Evolutionary conservation across 2,329 filamentous ascomycete genomes (phyloP).

Genomic region (Penicillium sp.): DNA sequence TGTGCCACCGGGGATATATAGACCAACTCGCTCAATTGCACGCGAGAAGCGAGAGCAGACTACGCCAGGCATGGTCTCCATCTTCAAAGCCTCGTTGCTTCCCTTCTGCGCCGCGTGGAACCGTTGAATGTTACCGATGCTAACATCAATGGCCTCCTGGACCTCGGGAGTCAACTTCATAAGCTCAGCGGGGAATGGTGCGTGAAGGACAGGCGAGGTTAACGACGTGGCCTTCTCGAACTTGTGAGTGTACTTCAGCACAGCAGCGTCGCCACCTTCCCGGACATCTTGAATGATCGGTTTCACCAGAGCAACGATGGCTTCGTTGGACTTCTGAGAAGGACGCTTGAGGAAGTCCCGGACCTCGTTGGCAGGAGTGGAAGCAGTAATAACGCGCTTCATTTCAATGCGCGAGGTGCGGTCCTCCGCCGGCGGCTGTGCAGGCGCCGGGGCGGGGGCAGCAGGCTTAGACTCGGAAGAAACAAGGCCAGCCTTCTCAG

Average conservation of each 20-base stretch:
- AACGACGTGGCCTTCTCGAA: slow-evolving; percentile 94
- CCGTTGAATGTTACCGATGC: slow-evolving; percentile 87
- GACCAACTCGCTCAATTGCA: slow-evolving; percentile 89
- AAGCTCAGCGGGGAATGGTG: slow-evolving; percentile 76
- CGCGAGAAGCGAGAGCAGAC: slow-evolving; percentile 88
- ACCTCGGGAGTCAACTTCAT: slow-evolving; percentile 84
- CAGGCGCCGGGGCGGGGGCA: slow-evolving; percentile 44
- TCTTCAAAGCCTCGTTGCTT: slow-evolving; percentile 65
- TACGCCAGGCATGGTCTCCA: slow-evolving; percentile 98
- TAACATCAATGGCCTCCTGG: slow-evolving; percentile 84
- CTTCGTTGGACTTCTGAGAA: slow-evolving; percentile 89
- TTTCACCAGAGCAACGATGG: slow-evolving; percentile 82
- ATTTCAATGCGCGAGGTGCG: slow-evolving; percentile 64
- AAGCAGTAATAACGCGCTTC: slow-evolving; percentile 67
- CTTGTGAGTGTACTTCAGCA: slow-evolving; percentile 92
- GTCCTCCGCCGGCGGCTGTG: slow-evolving; percentile 49
- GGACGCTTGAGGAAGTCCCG: slow-evolving; percentile 74
- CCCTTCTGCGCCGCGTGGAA: slow-evolving; percentile 93
- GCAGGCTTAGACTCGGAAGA: slow-evolving; percentile 27
- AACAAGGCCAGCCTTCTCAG: slow-evolving; percentile 68
- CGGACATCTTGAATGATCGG: slow-evolving; percentile 90
- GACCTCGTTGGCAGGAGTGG: slow-evolving; percentile 61
- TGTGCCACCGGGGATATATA: slow-evolving; percentile 93
- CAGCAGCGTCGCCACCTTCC: slow-evolving; percentile 74
- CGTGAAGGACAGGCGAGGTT: slow-evolving; percentile 79